These are phyloP conservation scores for Brassica balearica DNA, from an alignment of 441 rosid species.

Conservation along the genomic window DNA sequence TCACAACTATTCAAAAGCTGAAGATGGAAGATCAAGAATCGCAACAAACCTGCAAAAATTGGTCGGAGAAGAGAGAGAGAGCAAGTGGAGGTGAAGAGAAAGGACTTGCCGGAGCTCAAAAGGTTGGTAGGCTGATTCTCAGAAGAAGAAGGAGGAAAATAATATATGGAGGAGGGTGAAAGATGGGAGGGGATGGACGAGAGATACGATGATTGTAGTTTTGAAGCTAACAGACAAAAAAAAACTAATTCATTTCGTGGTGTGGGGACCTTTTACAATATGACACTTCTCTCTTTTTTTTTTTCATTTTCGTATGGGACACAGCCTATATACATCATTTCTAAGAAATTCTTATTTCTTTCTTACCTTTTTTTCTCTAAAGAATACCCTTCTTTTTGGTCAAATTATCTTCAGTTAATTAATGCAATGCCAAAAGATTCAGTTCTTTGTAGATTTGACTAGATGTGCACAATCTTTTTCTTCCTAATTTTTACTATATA, in stretches of 20 bases:
- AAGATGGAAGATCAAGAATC: not conserved
- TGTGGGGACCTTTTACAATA: constrained; percentile 23
- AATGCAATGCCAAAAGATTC: not conserved
- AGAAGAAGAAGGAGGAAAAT: not conserved
- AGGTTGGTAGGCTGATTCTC: not conserved
- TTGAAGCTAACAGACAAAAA: constrained; percentile 36
- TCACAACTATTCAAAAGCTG: not conserved
- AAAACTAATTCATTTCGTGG: constrained; percentile 16
- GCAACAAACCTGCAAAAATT: constrained; percentile 34
- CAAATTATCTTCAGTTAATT: not conserved
- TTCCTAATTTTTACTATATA: not conserved
- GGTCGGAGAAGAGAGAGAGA: not conserved
- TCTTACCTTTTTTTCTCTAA: not conserved
- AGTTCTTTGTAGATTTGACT: not conserved
- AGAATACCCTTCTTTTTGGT: not conserved
- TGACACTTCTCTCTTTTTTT: not conserved
- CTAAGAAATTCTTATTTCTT: not conserved
- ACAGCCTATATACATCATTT: not conserved
- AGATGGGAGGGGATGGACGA: constrained; percentile 21
- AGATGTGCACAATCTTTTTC: not conserved
- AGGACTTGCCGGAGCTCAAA: not conserved
- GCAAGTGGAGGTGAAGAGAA: not conserved
- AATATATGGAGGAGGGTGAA: constrained; percentile 20
- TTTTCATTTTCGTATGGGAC: constrained; percentile 31
- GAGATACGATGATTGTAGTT: constrained; percentile 33